phyloP scores from a whole-genome alignment of 768 basidiomycete species.

The Gyrodon lividus region DNA sequence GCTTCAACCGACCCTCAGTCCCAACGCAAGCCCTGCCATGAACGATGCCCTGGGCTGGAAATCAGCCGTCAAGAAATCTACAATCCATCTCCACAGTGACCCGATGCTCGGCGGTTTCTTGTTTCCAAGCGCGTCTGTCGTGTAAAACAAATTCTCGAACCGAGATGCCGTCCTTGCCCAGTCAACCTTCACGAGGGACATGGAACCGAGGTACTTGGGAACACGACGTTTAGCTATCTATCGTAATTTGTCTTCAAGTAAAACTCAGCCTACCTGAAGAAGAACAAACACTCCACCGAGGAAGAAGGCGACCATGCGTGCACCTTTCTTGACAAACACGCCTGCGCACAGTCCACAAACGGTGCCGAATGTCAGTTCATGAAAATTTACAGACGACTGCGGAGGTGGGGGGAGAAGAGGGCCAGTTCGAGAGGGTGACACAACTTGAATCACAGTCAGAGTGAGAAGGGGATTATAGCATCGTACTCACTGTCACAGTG shows the following conservation, averaged over 20 bases:
- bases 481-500: constrained; percentile 53
- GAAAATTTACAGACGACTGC: constrained; percentile 70
- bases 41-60: constrained; percentile 92
- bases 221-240: constrained; percentile 3
- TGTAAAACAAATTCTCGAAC: constrained; percentile 77
- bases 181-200: constrained; percentile 72
- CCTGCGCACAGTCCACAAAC: constrained; percentile 88
- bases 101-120: constrained; percentile 61
- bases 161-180: constrained; percentile 64
- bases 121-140: constrained; percentile 52
- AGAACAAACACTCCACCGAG: constrained; percentile 91
- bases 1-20: constrained; percentile 73
- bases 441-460: constrained; percentile 7
- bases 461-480: neutral
- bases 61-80: constrained; percentile 87
- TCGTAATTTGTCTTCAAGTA: neutral
- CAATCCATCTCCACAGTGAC: constrained; percentile 63
- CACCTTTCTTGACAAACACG: constrained; percentile 94
- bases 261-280: constrained; percentile 63
- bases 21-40: constrained; percentile 77
- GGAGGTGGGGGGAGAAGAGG: constrained; percentile 47
- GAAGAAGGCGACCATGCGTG: constrained; percentile 75
- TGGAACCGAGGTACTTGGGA: constrained; percentile 75
- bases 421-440: constrained; percentile 5
- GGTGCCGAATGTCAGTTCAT: constrained; percentile 87